Conservation (phyloP, 495 filamentous ascomycete species). For the Tuber melanosporum region DNA sequence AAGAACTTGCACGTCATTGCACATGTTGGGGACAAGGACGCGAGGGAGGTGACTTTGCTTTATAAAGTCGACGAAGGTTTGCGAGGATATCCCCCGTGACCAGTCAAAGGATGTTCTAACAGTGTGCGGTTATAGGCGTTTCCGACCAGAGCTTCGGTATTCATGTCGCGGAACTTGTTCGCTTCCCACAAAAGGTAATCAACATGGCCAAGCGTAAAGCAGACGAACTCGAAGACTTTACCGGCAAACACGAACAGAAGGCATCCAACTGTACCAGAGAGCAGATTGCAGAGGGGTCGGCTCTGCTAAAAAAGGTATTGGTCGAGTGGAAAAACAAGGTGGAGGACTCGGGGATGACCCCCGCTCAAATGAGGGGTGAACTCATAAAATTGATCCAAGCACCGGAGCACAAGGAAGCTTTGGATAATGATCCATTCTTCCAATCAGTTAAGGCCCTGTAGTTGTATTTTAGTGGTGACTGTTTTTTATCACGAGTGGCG, state of each 20-base stretch:
- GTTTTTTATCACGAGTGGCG: not conserved
- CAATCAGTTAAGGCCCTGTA: slow-evolving; percentile 75
- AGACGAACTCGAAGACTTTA: slow-evolving; percentile 95
- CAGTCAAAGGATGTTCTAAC: not conserved
- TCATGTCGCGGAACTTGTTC: slow-evolving; percentile 93
- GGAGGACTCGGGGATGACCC: slow-evolving; percentile 57
- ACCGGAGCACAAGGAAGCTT: slow-evolving; percentile 53
- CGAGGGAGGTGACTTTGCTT: slow-evolving; percentile 84
- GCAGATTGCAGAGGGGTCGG: slow-evolving; percentile 86
- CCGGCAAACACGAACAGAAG: slow-evolving; percentile 57
- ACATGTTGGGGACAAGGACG: slow-evolving; percentile 60
- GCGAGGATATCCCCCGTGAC: not conserved
- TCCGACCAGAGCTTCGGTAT: slow-evolving; percentile 98
- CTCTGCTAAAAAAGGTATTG: slow-evolving; percentile 75
- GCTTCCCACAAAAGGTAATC: slow-evolving; percentile 96
- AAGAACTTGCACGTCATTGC: slow-evolving; percentile 93
- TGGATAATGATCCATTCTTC: slow-evolving; percentile 83
- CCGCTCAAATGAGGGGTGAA: slow-evolving; percentile 68
- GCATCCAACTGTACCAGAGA: slow-evolving; percentile 57
- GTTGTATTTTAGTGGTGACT: not conserved
- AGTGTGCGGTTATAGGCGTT: slow-evolving; percentile 49
- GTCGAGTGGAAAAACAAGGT: slow-evolving; percentile 83
- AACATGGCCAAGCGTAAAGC: slow-evolving; percentile 98
- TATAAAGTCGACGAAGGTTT: slow-evolving; percentile 83
- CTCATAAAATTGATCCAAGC: slow-evolving; percentile 71